These are phyloP conservation scores for Cladosporium oxysporum DNA, from an alignment of 2,329 filamentous ascomycete genomes.

Conservation along the genomic window DNA sequence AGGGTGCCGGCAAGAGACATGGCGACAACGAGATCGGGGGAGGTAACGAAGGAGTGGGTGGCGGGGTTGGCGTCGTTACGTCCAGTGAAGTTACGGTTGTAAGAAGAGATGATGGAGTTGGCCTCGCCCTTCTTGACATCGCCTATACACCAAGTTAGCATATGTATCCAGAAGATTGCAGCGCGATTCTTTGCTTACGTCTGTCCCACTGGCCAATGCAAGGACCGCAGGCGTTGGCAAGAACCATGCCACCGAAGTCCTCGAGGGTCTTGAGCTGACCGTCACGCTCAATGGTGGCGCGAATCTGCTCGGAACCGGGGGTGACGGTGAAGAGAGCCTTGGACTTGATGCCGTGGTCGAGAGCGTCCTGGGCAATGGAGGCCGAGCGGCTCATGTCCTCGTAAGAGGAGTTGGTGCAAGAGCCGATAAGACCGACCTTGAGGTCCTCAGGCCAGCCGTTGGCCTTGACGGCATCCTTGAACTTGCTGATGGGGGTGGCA, in stretches of 20 bases:
- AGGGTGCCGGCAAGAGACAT: conserved; percentile 80
- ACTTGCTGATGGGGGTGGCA: conserved; percentile 96
- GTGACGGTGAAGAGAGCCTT: conserved; percentile 94
- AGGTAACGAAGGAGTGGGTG: conserved; percentile 90
- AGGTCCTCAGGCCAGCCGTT: conserved; percentile 97
- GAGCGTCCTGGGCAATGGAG: conserved; percentile 86
- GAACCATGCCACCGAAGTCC: conserved; percentile 90
- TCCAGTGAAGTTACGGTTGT: conserved; percentile 99
- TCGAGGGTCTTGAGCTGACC: conserved; percentile 79
- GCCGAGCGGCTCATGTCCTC: conserved; percentile 93
- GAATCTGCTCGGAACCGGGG: conserved; percentile 94
- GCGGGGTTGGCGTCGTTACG: conserved; percentile 93
- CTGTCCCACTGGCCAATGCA: conserved; percentile 90
- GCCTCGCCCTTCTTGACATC: conserved; percentile 93
- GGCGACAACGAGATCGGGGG: conserved; percentile 85
- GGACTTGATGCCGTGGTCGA: conserved; percentile 89
- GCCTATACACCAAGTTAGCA: conserved; percentile 10
- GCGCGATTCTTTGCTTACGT: conserved; percentile 34
- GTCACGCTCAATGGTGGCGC: conserved; percentile 76
- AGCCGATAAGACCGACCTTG: conserved; percentile 95
- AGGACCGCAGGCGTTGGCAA: conserved; percentile 90
- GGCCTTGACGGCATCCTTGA: conserved; percentile 88
- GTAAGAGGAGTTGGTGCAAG: conserved; percentile 91
- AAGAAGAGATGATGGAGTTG: conserved; percentile 97
- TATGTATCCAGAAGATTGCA: background rate